A percentile compares a stretch with the other conserved stretches of the same genome.
Conservation (phyloP, 192 early-diverging fungal genomes). For the Phycomyces blakesleeanus region DNA sequence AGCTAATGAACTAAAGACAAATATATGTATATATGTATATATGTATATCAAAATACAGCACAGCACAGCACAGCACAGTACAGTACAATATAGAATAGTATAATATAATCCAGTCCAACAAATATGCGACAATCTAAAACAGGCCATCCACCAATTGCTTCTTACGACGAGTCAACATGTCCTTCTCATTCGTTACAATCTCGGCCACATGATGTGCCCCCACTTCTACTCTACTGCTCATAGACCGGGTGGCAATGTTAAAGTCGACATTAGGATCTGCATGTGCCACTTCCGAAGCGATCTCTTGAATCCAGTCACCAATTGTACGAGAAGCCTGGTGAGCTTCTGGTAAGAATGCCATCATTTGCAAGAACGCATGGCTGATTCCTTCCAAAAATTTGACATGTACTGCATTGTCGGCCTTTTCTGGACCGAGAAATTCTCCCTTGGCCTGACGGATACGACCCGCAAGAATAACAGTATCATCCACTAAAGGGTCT, state of each 20-base stretch:
- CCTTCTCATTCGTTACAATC: constrained; percentile 32
- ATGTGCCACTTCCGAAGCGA: background rate
- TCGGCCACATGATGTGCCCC: constrained; percentile 25
- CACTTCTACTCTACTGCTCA: background rate
- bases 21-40: too few relatives aligned
- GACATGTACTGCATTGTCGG: constrained; percentile 54
- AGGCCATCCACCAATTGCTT: constrained; percentile 26
- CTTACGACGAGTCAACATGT: constrained; percentile 34
- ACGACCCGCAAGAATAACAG: constrained; percentile 84
- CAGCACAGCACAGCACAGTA: too few relatives aligned
- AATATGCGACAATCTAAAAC: constrained; percentile 6
- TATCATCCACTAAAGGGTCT: constrained; percentile 97
- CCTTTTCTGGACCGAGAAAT: background rate
- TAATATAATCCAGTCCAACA: background rate
- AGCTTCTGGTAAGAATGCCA: constrained; percentile 69
- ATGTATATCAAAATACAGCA: too few relatives aligned
- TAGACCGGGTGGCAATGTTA: background rate
- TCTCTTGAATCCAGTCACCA: constrained; percentile 37
- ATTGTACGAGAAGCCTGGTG: constrained; percentile 39
- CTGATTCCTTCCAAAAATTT: constrained; percentile 72
- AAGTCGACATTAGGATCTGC: background rate
- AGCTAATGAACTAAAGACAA: too few relatives aligned
- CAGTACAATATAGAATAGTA: too few relatives aligned
- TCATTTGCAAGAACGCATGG: constrained; percentile 67
- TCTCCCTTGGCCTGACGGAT: constrained; percentile 74